Percentiles rank a stretch among this genome's conserved stretches.
These are phyloP conservation scores for Clarireedia monteithiana DNA, from an alignment of 2,329 filamentous ascomycete genomes.

Conservation along the genomic window DNA sequence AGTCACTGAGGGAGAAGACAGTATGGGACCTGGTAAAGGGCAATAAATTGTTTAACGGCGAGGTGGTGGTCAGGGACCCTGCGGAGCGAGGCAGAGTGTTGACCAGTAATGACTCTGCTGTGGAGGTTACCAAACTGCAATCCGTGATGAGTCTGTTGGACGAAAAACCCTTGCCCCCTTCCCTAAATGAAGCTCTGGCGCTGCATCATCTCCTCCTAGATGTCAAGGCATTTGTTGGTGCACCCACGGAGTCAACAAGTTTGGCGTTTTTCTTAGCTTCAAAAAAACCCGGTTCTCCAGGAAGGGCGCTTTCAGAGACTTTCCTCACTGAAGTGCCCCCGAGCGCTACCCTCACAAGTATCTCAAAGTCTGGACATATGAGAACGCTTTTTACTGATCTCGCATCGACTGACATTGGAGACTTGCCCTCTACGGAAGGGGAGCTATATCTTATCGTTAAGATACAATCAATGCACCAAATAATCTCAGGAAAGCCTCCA, in stretches of 20 bases:
- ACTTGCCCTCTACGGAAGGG: conserved; percentile 52
- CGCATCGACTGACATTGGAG: conserved; percentile 47
- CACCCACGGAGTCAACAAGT: conserved; percentile 66
- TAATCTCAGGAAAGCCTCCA: conserved; percentile 20
- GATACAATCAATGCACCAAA: conserved; percentile 37
- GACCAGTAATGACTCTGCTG: conserved; percentile 86
- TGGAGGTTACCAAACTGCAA: conserved; percentile 84
- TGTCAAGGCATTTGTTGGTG: conserved; percentile 72
- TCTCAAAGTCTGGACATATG: conserved; percentile 59
- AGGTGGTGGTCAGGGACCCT: conserved; percentile 91
- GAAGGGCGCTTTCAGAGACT: conserved; percentile 70
- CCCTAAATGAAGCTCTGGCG: conserved; percentile 57
- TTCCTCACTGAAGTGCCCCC: conserved; percentile 73
- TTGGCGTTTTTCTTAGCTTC: conserved; percentile 72
- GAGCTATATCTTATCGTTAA: conserved; percentile 81
- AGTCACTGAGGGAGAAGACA: conserved; percentile 73
- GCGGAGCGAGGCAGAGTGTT: conserved; percentile 74
- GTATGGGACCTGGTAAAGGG: conserved; percentile 93
- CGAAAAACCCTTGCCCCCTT: conserved; percentile 60
- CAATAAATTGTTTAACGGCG: conserved; percentile 88
- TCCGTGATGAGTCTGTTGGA: conserved; percentile 93
- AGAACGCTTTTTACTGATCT: conserved; percentile 86
- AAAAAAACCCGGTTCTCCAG: conserved; percentile 55
- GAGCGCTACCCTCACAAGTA: conserved; percentile 60
- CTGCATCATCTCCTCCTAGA: conserved; percentile 80